Conservation (phyloP, 2,329 filamentous ascomycete genomes). For the Calonectria pteridis region DNA sequence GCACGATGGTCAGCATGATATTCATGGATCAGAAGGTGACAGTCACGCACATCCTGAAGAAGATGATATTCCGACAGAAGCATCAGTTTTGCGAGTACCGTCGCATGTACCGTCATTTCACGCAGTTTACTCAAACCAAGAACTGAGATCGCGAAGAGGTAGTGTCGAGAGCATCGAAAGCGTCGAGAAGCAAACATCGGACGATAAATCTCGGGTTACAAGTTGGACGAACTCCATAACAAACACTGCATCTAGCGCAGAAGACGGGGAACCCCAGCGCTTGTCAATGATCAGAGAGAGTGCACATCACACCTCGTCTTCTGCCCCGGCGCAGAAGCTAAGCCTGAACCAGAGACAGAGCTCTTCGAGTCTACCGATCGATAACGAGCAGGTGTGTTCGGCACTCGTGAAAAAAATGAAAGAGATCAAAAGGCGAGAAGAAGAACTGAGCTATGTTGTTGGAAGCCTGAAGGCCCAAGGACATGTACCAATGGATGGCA, state of each 20-base stretch:
- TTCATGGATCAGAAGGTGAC: constrained; percentile 43
- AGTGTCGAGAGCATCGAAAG: constrained; percentile 65
- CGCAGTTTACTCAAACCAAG: constrained; percentile 58
- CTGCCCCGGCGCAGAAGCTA: constrained; percentile 43
- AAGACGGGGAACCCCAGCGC: constrained; percentile 65
- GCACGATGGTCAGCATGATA: constrained; percentile 13
- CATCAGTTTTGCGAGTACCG: constrained; percentile 61
- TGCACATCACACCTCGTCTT: constrained; percentile 54
- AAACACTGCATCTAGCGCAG: constrained; percentile 64
- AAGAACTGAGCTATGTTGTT: background rate
- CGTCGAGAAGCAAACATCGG: constrained; percentile 54
- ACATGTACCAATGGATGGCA: background rate
- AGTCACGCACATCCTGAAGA: constrained; percentile 50
- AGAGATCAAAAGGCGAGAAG: constrained; percentile 49
- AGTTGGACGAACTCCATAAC: constrained; percentile 78
- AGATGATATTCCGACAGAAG: constrained; percentile 53
- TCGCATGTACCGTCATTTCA: constrained; percentile 66
- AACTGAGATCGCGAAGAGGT: constrained; percentile 65
- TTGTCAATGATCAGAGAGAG: constrained; percentile 75
- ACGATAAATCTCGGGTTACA: constrained; percentile 74
- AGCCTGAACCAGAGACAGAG: constrained; percentile 39
- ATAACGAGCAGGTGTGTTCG: constrained; percentile 72
- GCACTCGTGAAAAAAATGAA: constrained; percentile 71
- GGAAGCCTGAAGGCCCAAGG: constrained; percentile 14
- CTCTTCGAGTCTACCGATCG: constrained; percentile 51